Percentiles rank a stretch among this genome's conserved stretches.
Evolutionary conservation across 2,329 filamentous ascomycete species (phyloP).

Genomic region (Zymoseptoria pseudotritici): DNA sequence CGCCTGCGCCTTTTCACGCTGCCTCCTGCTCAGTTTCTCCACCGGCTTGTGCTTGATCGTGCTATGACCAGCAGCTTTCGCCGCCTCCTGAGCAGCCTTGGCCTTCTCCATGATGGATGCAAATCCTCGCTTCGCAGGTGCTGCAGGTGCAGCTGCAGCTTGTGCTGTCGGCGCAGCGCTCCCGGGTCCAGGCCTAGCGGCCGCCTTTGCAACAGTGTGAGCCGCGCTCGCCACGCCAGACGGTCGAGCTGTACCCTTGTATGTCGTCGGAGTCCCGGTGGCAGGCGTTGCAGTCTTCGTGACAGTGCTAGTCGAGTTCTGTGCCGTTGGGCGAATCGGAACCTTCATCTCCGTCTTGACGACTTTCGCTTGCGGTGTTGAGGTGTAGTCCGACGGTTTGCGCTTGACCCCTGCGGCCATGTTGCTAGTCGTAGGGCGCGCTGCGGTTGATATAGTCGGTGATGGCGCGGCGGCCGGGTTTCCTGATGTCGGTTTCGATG

Average conservation of each 20-base stretch:
- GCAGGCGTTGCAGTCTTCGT: conserved; percentile 20
- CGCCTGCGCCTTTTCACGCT: conserved; percentile 35
- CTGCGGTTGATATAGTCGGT: conserved; percentile 12
- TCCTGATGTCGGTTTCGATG: conserved; percentile 12
- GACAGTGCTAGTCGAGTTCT: conserved; percentile 1
- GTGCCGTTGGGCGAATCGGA: conserved; percentile 20
- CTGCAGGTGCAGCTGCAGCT: conserved; percentile 20
- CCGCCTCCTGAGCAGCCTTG: conserved; percentile 54
- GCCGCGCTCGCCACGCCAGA: not conserved
- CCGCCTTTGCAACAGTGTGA: conserved; percentile 9
- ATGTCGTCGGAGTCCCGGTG: conserved; percentile 4
- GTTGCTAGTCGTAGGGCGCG: conserved; percentile 19
- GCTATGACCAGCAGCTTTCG: conserved; percentile 54
- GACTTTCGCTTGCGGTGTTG: conserved; percentile 28
- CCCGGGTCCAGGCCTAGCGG: conserved; percentile 1
- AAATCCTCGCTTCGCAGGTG: conserved; percentile 58
- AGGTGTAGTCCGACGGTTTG: conserved; percentile 31
- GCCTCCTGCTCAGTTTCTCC: conserved; percentile 55
- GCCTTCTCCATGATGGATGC: conserved; percentile 67
- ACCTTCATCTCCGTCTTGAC: conserved; percentile 22
- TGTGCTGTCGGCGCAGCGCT: conserved; percentile 12
- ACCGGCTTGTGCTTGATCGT: conserved; percentile 69
- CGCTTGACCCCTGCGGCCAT: conserved; percentile 27
- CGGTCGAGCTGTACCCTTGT: conserved; percentile 11
- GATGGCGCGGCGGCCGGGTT: conserved; percentile 9